Base-by-base conservation (phyloP, 768 basidiomycete genomes). In the Boletus rufocinnamomeus region DNA sequence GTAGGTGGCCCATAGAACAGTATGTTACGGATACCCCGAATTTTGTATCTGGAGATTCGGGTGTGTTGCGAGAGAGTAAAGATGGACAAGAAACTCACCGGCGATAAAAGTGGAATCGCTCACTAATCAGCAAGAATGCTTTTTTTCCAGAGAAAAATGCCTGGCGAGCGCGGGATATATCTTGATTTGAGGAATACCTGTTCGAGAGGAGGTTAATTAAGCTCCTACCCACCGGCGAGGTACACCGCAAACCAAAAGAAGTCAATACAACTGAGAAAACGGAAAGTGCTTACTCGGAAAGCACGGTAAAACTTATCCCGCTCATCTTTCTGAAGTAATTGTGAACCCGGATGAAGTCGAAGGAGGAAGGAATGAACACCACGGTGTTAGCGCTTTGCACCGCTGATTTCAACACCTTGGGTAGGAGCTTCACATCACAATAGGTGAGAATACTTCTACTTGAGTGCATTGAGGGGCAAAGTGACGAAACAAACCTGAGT, bases 61-160 rank as follows among this genome's bases (percentile, higher is more conserved):
- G 23, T 58, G 16, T 49, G 44, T 40, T n/a, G 43, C 30, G 21
- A 47, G 54, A 61, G 45, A 5, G 41, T 9, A 52, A 30, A 17
- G 23, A 38, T 34, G 23, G 13, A 28, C 16, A 50, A 40, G 11
- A 46, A 27, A 71, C 78, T 45, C 45, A 87, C 89, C 94, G 80
- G 62, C 92, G 85, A 80, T 93, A 98, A 73, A 98, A 99, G 74
- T 99, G 95, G 80, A 98, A 98, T n/a, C 97, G 86, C 70, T 99
- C 97, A 66, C 91, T 96, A 68, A 98, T 79, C 61, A 98, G 80
- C 32, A 99, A 73, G 79, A 98, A 93, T 0, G 89, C 79, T 63
- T 88, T 93, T 65, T 88, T 87, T 43, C 91, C 92, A 23, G 80
- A 81, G 82, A 96, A 98, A 78, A 99, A 98, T 0, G 89, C 84